phyloP scores from a whole-genome alignment of 768 basidiomycete species.

The Roridomyces roridus region DNA sequence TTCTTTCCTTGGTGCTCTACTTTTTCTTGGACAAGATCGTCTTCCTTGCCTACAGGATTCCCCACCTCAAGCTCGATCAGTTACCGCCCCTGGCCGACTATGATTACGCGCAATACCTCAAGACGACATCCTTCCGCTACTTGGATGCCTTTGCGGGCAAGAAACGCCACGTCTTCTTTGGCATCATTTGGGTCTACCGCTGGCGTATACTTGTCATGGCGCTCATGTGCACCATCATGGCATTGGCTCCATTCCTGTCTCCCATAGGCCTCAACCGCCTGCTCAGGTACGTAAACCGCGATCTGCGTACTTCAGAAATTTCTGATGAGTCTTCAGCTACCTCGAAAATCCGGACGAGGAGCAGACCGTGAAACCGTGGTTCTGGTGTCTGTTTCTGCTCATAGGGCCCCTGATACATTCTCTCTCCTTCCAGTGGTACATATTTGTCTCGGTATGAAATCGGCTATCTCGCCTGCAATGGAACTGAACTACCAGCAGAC shows the following conservation, averaged over 20 bases:
- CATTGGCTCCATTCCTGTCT: constrained; percentile 34
- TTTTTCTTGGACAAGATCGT: constrained; percentile 61
- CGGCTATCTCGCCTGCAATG: constrained; percentile 23
- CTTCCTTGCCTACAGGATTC: constrained; percentile 44
- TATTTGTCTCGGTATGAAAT: constrained; percentile 45
- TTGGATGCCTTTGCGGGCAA: constrained; percentile 9
- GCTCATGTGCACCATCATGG: constrained; percentile 32
- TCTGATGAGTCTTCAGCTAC: constrained; percentile 43
- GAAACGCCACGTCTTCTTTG: constrained; percentile 37
- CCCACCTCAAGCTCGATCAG: constrained; percentile 55
- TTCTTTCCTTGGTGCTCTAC: constrained; percentile 49
- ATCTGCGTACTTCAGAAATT: neutral
- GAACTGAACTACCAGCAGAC: constrained; percentile 48
- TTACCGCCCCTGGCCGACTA: constrained; percentile 69
- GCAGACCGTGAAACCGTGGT: constrained; percentile 64
- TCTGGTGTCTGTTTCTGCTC: constrained; percentile 65
- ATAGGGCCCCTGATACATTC: constrained; percentile 50
- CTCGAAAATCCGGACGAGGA: constrained; percentile 58
- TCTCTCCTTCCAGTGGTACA: constrained; percentile 60
- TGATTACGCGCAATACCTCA: constrained; percentile 42
- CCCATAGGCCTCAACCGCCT: constrained; percentile 48
- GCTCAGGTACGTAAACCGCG: constrained; percentile 35
- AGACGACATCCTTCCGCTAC: constrained; percentile 31
- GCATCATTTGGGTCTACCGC: constrained; percentile 46
- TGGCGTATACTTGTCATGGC: constrained; percentile 29